Evolutionary conservation across 805 yeast species (phyloP).

Genomic region (Candida arabinofermentans): DNA sequence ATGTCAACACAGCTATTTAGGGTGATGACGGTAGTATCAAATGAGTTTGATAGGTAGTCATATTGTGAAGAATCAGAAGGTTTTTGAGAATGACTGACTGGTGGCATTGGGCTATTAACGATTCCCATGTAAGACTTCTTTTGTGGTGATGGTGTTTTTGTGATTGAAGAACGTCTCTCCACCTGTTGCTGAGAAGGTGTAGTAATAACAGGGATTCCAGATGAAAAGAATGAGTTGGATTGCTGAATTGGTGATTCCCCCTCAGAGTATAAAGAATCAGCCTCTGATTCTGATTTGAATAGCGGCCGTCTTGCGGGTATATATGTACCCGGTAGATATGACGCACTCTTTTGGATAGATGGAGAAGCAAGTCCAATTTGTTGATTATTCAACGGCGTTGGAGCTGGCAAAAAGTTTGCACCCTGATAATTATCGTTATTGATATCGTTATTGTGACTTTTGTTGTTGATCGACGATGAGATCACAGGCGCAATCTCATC

Average conservation of each 20-base stretch:
- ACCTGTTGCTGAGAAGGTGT: slow-evolving; percentile 2
- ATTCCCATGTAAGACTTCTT: not conserved
- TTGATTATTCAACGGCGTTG: not conserved
- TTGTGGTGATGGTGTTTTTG: slow-evolving; percentile 14
- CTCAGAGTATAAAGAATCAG: slow-evolving; percentile 10
- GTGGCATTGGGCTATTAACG: not conserved
- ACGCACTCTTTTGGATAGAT: not conserved
- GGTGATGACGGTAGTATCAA: slow-evolving; percentile 28
- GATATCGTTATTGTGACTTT: not conserved
- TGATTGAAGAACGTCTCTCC: slow-evolving; percentile 5
- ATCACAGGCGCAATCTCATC: no score
- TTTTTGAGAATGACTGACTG: slow-evolving; percentile 10
- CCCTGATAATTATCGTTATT: not conserved
- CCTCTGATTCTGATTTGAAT: slow-evolving; percentile 5
- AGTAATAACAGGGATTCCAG: not conserved
- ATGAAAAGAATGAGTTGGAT: not conserved
- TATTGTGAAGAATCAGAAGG: slow-evolving; percentile 20
- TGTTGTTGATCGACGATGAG: no score
- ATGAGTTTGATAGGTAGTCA: slow-evolving; percentile 27
- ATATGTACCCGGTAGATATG: not conserved
- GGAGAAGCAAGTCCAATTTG: not conserved
- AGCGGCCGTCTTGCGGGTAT: not conserved
- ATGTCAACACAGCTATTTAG: slow-evolving; percentile 31
- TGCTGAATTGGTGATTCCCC: slow-evolving; percentile 3
- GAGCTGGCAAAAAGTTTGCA: no score